Conservation (phyloP, 2,329 filamentous ascomycete species). For the Nannizzia gypsea region DNA sequence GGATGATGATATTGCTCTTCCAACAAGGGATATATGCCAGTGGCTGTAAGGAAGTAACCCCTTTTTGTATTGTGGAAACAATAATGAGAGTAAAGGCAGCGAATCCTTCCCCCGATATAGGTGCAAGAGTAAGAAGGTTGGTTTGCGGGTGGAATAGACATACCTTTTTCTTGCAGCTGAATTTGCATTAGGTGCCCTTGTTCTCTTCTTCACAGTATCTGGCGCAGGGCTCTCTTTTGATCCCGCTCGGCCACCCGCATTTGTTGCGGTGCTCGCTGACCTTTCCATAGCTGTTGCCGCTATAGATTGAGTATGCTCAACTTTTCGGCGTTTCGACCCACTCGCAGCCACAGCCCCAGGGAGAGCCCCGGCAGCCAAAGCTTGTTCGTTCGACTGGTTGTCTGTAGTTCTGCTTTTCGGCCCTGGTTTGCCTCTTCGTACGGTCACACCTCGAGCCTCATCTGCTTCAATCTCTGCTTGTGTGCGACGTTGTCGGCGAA, state of each 20-base stretch:
- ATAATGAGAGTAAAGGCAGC: neutral
- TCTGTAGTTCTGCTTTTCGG: conserved; percentile 37
- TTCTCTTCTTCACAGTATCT: conserved; percentile 57
- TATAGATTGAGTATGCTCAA: conserved; percentile 51
- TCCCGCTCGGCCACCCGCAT: conserved; percentile 23
- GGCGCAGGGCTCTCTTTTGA: conserved; percentile 56
- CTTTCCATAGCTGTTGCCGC: conserved; percentile 28
- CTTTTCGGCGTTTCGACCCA: conserved; percentile 64
- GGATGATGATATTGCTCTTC: neutral
- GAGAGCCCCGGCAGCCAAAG: conserved; percentile 5
- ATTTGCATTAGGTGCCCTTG: conserved; percentile 59
- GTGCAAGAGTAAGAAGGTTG: neutral
- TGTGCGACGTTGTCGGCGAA: conserved; percentile 61
- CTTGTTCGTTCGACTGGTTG: neutral
- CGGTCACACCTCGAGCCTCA: conserved; percentile 38
- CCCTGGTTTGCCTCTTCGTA: conserved; percentile 44
- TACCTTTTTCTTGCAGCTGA: conserved; percentile 61
- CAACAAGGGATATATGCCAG: neutral
- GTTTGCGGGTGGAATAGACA: conserved; percentile 15
- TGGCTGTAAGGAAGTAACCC: neutral
- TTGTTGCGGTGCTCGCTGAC: conserved; percentile 27
- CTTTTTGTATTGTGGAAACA: neutral
- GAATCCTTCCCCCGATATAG: neutral
- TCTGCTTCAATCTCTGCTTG: conserved; percentile 73
- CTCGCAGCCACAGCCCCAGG: conserved; percentile 23